Conservation (phyloP, 371 early-diverging fungal genomes). For the Catenaria anguillulae region DNA sequence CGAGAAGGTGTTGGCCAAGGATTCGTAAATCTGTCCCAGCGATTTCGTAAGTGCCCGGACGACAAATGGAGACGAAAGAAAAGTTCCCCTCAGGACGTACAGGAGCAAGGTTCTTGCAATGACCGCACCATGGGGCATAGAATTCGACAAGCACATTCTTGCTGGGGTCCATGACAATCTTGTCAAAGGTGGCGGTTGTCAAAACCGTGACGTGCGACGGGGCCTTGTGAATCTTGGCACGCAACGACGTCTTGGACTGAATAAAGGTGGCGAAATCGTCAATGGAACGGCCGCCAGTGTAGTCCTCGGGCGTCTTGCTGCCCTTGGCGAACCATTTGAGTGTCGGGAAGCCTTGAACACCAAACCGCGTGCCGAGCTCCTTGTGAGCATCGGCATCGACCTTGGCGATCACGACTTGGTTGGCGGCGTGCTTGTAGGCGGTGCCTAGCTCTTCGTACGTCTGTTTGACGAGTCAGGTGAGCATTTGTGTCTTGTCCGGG, state of each 20-base stretch:
- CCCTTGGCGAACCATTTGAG: conserved; percentile 87
- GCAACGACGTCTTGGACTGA: conserved; percentile 56
- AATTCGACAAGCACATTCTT: conserved; percentile 66
- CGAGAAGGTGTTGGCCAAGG: conserved; percentile 25
- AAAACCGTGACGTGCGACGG: conserved; percentile 43
- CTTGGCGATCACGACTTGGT: conserved; percentile 70
- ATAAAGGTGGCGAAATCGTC: conserved; percentile 57
- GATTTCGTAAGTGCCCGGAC: too few relatives aligned
- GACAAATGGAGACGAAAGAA: neutral
- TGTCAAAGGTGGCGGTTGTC: conserved; percentile 47
- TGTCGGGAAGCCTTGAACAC: conserved; percentile 74
- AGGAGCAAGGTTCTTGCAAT: conserved; percentile 50
- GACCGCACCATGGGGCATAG: conserved; percentile 72
- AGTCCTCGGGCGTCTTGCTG: conserved; percentile 48
- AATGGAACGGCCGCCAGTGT: conserved; percentile 65
- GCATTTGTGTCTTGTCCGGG: too few relatives aligned
- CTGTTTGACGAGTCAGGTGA: too few relatives aligned
- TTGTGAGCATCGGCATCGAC: conserved; percentile 76
- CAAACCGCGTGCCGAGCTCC: conserved; percentile 53
- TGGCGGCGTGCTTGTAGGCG: conserved; percentile 48
- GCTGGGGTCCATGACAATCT: conserved; percentile 37
- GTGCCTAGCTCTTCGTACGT: conserved; percentile 64
- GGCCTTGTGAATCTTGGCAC: conserved; percentile 37
- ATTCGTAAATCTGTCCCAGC: conserved; percentile 2
- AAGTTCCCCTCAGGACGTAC: conserved; percentile 14